Evolutionary conservation across 768 basidiomycete species (phyloP).

Genomic region (Boletus patriciae): DNA sequence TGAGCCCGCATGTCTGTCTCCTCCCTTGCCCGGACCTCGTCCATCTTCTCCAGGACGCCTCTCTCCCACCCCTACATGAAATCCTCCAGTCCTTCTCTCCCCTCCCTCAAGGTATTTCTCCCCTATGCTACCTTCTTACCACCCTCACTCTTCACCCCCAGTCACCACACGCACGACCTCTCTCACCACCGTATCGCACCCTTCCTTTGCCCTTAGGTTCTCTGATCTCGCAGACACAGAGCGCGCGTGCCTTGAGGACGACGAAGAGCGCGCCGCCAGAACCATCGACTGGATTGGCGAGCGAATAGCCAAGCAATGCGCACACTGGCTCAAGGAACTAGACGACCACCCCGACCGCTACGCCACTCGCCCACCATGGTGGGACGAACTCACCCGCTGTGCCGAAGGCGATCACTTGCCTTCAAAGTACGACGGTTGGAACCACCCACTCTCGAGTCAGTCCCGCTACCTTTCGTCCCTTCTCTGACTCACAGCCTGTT

Average conservation of each 20-base stretch:
- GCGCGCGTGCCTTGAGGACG: constrained; percentile 71
- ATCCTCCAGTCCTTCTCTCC: constrained; percentile 86
- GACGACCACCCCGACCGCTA: constrained; percentile 47
- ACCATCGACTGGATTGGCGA: constrained; percentile 86
- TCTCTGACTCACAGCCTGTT: constrained; percentile 13
- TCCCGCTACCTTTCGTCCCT: constrained; percentile 18
- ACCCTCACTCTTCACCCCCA: constrained; percentile 31
- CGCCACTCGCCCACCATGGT: constrained; percentile 68
- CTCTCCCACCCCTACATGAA: constrained; percentile 67
- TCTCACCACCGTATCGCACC: constrained; percentile 66
- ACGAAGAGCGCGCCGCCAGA: constrained; percentile 73
- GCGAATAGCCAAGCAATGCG: constrained; percentile 60
- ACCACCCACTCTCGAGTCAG: constrained; percentile 80
- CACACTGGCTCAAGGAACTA: constrained; percentile 70
- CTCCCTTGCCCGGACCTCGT: constrained; percentile 69
- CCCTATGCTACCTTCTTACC: background rate
- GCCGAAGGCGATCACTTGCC: constrained; percentile 76
- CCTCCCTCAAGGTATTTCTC: constrained; percentile 66
- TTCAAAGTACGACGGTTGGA: constrained; percentile 75
- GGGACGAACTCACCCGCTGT: constrained; percentile 80
- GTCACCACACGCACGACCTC: constrained; percentile 80
- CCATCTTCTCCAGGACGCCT: constrained; percentile 54
- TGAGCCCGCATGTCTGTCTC: constrained; percentile 81
- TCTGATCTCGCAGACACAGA: constrained; percentile 75
- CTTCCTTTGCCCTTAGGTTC: constrained; percentile 74